Evolutionary conservation across 2,329 filamentous ascomycete genomes (phyloP), one percentile per base, ranked within the genome.

Genomic region (Xylariomycetidae sp.): DNA sequence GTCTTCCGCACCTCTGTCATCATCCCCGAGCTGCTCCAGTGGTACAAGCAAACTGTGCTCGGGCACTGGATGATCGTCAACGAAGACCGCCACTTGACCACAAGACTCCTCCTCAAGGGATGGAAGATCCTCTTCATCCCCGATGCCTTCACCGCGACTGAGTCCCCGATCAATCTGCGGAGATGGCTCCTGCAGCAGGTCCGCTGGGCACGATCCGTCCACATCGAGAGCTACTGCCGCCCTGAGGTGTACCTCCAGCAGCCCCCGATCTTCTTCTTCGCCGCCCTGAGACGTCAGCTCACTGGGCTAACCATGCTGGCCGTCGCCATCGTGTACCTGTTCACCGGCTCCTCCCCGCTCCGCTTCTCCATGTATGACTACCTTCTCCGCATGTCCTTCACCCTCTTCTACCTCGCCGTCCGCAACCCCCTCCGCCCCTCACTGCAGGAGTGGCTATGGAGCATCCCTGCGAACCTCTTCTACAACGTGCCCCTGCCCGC

Each of bases 41-140:
- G 59, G 59, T 62, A 62, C 30, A 58, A 51, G 3, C 58, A 62
- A 40, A 58, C 44, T 1, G 49, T 57, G 0, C 36, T 56, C n/a
- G 58, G 58, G 2, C 48, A 56, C 33, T 51, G 50, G 23, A 61
- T 59, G 41, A 48, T 61, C 28, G 51, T 61, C 20, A 62, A 62
- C 34, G 59, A 62, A 37, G 59, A 62, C 35, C 53, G 59, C 7
- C 59, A 62, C 33, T 45, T 62, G 4, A 62, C 57, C 1, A 61
- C 59, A 7, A 51, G 53, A 7, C 45, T 62, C 1, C 48, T 61
- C 4, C 43, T 59, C 4, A 47, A 46, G 22, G 56, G 56, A 6
- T 59, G 54, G 51, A 54, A 48, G 14, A 50, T 61, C 16, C 53
- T 51, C 9, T 61, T 57, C 33, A 53, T 53, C 20, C 51, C 57